Base-by-base conservation (phyloP, 805 yeast species). In the Metschnikowia orientalis region DNA sequence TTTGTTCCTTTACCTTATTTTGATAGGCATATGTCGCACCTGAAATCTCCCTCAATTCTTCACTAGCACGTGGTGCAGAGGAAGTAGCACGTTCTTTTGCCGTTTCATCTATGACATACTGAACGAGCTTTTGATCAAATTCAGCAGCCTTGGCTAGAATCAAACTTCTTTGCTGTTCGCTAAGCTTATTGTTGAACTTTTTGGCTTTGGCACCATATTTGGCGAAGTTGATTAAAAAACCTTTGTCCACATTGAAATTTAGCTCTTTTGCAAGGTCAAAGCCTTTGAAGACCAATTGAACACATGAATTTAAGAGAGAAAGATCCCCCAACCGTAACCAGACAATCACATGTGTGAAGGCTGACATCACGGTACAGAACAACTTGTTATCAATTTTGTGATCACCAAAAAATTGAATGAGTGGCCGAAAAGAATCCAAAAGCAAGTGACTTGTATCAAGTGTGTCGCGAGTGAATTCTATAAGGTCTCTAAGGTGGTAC, bases 271-370 rank as follows among this genome's bases (percentile, higher is more conserved):
- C 84, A 26, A 83, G 56, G 44, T 79, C 83, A 28, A 87, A 65
- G 0, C 86, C 77, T 26, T 73, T 70, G 31, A 78, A 71, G 4
- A 84, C 81, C 28, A 87, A 62, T 15, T 71, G 69, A 5, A 85
- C 89, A 64, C 95, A 86, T 1, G 86, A 73, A 16, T 70, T 71
- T 27, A 85, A 61, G 28, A 90, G 63, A 2, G 87, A 82, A 5
- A 74, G 65, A 56, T 89, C 97, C 38, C 90, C 86, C 28, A 90
- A 63, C 38, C 92, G 69, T 18, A 90, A 65, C 94, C 97, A 84
- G 23, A 77, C 79, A 20, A 85, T 68, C 67, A 85, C 78, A 33
- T 77, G 67, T 9, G 69, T 69, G 39, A 89, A 75, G 0, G 92
- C 75, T n/a, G 64, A 59, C 51, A 83, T 66, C 20, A 83, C 69